Conservation (phyloP, 2,329 filamentous ascomycete species). For the Neonectria sp. region DNA sequence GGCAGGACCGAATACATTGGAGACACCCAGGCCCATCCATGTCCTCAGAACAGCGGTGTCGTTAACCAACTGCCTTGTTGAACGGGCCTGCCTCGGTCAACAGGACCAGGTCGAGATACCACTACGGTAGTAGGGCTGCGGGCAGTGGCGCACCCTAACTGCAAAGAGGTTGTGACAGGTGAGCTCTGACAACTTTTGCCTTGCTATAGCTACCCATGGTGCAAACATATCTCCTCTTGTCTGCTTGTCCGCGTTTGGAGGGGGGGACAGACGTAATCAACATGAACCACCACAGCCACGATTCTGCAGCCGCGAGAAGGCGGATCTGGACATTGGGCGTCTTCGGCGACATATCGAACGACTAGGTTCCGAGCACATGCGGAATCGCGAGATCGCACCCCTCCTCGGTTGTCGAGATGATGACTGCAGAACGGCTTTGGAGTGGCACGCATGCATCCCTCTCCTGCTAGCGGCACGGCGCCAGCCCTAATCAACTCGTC, state of each 20-base stretch:
- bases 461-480: conserved; percentile 6
- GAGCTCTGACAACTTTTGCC: conserved; percentile 9
- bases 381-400: conserved; percentile 31
- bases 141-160: conserved; percentile 9
- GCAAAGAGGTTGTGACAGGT: conserved; percentile 9
- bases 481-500: conserved; percentile 24
- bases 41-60: conserved; percentile 6
- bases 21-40: background rate
- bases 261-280: conserved; percentile 8
- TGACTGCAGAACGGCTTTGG: conserved; percentile 28
- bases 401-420: conserved; percentile 17
- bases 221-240: conserved; percentile 3
- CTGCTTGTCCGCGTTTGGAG: conserved; percentile 7
- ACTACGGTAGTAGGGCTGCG: conserved; percentile 1
- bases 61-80: background rate
- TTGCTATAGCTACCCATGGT: conserved; percentile 19
- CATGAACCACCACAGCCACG: conserved; percentile 8
- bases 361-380: conserved; percentile 15
- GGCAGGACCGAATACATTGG: conserved; percentile 7
- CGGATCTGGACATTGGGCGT: background rate
- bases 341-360: conserved; percentile 18
- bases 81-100: background rate
- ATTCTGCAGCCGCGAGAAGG: conserved; percentile 6
- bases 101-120: background rate
- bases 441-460: conserved; percentile 27